Evolutionary conservation across 208 protist genomes (phyloP).

Genomic region (Acanthamoeba lenticulata): DNA sequence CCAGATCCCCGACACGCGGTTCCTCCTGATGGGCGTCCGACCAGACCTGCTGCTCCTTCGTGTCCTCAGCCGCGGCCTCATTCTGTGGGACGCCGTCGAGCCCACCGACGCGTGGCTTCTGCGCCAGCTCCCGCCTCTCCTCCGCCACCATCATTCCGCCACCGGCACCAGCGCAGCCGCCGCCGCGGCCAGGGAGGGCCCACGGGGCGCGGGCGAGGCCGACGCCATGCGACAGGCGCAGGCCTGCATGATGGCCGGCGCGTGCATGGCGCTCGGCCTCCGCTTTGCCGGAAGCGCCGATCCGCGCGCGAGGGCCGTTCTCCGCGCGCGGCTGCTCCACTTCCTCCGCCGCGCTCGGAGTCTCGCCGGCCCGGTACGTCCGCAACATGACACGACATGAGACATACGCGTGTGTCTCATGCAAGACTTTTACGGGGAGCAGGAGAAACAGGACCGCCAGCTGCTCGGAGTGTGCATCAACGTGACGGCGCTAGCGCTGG

Average conservation of each 20-base stretch:
- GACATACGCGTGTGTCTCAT: neutral
- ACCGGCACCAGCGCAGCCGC: too few species aligned
- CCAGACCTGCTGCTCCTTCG: conserved; percentile 86
- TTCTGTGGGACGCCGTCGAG: conserved; percentile 82
- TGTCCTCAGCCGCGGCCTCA: conserved; percentile 72
- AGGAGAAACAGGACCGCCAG: conserved; percentile 24
- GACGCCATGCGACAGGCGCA: conserved; percentile 66
- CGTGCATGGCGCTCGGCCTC: conserved; percentile 81
- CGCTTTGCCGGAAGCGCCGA: conserved; percentile 81
- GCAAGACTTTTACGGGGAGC: neutral
- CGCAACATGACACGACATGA: neutral
- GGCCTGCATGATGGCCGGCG: conserved; percentile 79
- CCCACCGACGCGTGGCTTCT: conserved; percentile 78
- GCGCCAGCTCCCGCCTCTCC: conserved; percentile 68
- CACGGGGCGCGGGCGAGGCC: neutral
- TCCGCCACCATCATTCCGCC: too few species aligned
- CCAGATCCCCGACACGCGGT: conserved; percentile 82
- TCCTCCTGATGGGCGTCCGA: conserved; percentile 83
- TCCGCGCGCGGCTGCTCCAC: conserved; percentile 71
- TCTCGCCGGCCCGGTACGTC: neutral
- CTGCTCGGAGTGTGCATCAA: conserved; percentile 81
- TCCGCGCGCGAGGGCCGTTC: conserved; percentile 42
- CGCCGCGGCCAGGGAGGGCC: neutral
- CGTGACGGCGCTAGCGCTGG: conserved; percentile 74
- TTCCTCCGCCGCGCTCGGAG: neutral